These are phyloP conservation scores for Pseudopithomyces maydicus DNA, from an alignment of 2,329 filamentous ascomycete genomes.

Conservation along the genomic window DNA sequence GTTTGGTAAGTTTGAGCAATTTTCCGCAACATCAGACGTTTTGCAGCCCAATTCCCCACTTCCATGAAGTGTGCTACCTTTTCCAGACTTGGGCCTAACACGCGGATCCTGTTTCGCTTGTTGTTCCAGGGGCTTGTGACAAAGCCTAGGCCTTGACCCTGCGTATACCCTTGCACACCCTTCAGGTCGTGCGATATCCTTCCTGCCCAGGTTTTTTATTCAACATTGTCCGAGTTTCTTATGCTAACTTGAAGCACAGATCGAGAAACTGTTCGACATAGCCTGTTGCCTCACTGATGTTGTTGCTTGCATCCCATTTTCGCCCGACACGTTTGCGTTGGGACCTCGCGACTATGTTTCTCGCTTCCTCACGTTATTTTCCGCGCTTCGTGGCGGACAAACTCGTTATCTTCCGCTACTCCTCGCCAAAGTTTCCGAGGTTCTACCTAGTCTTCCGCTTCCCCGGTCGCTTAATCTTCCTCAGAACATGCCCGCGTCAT, in stretches of 20 bases:
- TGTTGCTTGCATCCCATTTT: slow-evolving; percentile 66
- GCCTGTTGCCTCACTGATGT: slow-evolving; percentile 75
- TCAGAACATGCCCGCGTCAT: slow-evolving; percentile 30
- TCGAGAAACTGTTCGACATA: slow-evolving; percentile 81
- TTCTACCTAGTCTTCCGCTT: slow-evolving; percentile 60
- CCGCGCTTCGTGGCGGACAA: slow-evolving; percentile 74
- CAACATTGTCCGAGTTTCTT: neutral
- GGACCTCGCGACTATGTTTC: slow-evolving; percentile 74
- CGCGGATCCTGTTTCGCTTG: neutral
- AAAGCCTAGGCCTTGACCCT: neutral
- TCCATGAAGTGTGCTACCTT: neutral
- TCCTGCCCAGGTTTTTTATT: slow-evolving; percentile 18
- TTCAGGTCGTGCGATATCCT: slow-evolving; percentile 10
- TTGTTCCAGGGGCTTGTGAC: neutral
- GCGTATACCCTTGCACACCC: neutral
- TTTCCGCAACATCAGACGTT: slow-evolving; percentile 15
- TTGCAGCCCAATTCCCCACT: slow-evolving; percentile 2
- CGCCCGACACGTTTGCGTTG: slow-evolving; percentile 57
- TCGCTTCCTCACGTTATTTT: slow-evolving; percentile 68
- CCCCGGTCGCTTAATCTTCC: slow-evolving; percentile 41
- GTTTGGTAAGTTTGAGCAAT: slow-evolving; percentile 62
- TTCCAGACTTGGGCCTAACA: neutral
- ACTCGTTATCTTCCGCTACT: slow-evolving; percentile 78
- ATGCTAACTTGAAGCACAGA: slow-evolving; percentile 51
- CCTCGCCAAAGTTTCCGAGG: slow-evolving; percentile 74